phyloP scores from a whole-genome alignment of 2,329 filamentous ascomycete genomes.

The Xenoacremonium recifei region DNA sequence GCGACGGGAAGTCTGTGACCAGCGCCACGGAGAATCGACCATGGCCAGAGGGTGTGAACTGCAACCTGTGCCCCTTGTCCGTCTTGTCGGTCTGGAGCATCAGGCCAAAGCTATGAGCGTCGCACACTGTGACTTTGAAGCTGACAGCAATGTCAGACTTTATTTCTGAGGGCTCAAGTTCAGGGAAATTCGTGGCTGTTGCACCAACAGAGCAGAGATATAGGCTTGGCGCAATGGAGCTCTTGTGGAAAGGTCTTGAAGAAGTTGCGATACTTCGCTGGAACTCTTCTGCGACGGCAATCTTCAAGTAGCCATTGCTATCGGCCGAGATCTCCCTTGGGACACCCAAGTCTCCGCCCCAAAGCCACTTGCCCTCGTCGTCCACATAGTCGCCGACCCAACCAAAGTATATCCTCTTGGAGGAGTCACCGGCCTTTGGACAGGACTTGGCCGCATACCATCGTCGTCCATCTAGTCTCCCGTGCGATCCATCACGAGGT shows the following conservation, averaged over 20 bases:
- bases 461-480: conserved; percentile 33
- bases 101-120: conserved; percentile 28
- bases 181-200: conserved; percentile 24
- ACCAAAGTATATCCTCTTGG: conserved; percentile 31
- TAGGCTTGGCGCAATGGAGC: conserved; percentile 20
- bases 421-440: conserved; percentile 25
- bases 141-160: conserved; percentile 19
- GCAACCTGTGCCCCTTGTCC: conserved; percentile 25
- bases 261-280: conserved; percentile 15
- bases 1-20: conserved; percentile 29
- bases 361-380: conserved; percentile 35
- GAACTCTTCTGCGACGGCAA: conserved; percentile 23
- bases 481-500: conserved; percentile 32
- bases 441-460: conserved; percentile 38
- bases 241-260: conserved; percentile 17
- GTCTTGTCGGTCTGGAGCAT: conserved; percentile 26
- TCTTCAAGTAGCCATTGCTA: conserved; percentile 21
- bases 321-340: conserved; percentile 31
- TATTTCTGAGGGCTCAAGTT: conserved; percentile 16
- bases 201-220: conserved; percentile 25
- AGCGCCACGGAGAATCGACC: conserved; percentile 27
- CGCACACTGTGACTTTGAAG: conserved; percentile 22
- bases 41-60: conserved; percentile 19
- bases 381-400: conserved; percentile 33
- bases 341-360: conserved; percentile 34